These are phyloP conservation scores for Endocalyx cinctus DNA, from an alignment of 2,329 filamentous ascomycete species.

Conservation along the genomic window DNA sequence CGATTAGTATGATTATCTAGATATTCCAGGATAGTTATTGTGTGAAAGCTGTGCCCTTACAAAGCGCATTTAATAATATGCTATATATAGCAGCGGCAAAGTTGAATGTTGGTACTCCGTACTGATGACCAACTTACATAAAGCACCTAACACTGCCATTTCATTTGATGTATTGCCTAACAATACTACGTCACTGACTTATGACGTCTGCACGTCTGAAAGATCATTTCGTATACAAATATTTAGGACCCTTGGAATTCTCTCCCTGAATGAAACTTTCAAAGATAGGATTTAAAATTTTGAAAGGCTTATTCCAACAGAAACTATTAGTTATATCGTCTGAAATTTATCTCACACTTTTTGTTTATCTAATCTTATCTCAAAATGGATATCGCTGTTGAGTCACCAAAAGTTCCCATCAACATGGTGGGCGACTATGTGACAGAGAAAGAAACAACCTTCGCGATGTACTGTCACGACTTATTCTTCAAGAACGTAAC, in stretches of 20 bases:
- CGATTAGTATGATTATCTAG: too few relatives aligned
- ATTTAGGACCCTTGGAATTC: neutral
- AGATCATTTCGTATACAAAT: neutral
- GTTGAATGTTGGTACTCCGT: too few relatives aligned
- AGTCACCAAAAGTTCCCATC: constrained; percentile 4
- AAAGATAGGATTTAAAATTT: too few relatives aligned
- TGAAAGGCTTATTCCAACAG: too few relatives aligned
- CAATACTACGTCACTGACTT: neutral
- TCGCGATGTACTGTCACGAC: constrained; percentile 8
- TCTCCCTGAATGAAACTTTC: neutral
- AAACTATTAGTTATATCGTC: neutral
- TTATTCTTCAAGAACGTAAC: constrained; percentile 6
- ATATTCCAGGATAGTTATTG: too few relatives aligned
- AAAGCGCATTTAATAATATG: too few relatives aligned
- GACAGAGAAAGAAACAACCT: constrained; percentile 1
- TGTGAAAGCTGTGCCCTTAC: too few relatives aligned
- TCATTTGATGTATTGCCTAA: too few relatives aligned
- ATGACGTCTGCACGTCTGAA: neutral
- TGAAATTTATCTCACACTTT: neutral
- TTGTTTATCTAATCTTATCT: neutral
- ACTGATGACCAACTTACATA: too few relatives aligned
- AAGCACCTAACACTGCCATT: too few relatives aligned
- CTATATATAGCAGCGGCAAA: too few relatives aligned
- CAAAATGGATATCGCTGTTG: constrained; percentile 7
- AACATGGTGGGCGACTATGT: constrained; percentile 6